These are phyloP conservation scores for Orychophragmus violaceus DNA, from an alignment of 345 rosid genomes.

Conservation along the genomic window DNA sequence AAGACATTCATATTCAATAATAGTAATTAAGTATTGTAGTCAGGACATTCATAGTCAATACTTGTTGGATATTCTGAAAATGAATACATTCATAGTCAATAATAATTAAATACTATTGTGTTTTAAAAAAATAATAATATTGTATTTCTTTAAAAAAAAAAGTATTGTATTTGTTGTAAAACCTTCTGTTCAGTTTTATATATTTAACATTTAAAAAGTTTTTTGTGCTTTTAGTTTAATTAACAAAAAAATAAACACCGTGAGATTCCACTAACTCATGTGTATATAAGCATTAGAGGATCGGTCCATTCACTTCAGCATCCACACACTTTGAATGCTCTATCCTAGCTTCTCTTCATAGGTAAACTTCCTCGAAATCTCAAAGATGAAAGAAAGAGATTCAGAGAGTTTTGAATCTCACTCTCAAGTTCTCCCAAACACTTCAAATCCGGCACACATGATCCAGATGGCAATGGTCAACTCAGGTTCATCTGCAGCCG, in stretches of 20 bases:
- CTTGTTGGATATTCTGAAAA: no score
- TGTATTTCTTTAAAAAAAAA: no score
- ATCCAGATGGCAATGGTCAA: slow-evolving; percentile 39
- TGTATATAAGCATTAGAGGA: slow-evolving; percentile 23
- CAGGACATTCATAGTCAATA: no score
- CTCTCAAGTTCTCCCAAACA: slow-evolving; percentile 78
- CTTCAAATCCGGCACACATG: slow-evolving; percentile 53
- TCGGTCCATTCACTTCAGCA: slow-evolving; percentile 29
- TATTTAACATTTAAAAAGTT: background rate
- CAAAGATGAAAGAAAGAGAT: slow-evolving; percentile 27
- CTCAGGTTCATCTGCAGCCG: slow-evolving; percentile 28
- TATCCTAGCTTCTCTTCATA: slow-evolving; percentile 13
- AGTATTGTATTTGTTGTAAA: background rate
- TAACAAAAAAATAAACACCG: slow-evolving; percentile 29
- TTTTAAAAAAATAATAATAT: no score
- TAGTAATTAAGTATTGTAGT: no score
- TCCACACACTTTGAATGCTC: slow-evolving; percentile 32
- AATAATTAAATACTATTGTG: no score
- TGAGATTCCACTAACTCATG: slow-evolving; percentile 27
- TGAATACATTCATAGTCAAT: no score
- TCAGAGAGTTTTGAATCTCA: slow-evolving; percentile 27
- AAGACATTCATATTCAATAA: background rate
- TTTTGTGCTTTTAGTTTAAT: slow-evolving; percentile 12
- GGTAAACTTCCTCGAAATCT: background rate
- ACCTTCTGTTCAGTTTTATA: background rate